Evolutionary conservation across 2,329 filamentous ascomycete species (phyloP), one percentile per base, ranked within the genome.

Genomic region (Fusarium sp.): DNA sequence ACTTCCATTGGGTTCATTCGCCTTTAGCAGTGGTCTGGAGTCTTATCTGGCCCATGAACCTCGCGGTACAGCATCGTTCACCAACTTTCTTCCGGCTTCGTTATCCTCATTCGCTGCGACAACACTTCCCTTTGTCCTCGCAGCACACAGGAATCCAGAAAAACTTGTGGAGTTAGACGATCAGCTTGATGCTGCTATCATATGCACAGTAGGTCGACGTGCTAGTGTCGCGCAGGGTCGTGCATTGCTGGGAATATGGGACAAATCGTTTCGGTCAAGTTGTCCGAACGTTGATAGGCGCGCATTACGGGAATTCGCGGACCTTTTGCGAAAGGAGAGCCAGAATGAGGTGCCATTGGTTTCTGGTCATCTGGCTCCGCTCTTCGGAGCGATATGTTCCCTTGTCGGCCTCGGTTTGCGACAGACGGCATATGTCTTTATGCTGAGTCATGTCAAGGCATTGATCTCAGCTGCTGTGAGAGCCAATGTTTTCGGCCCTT

Each of bases 1-100:
- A 16, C 87, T 96, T 4, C 93, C 93, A 1, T 85, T 96, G 1
- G 93, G 93, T 60, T 93, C 92, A n/a, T 96, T 96, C 81, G 93
- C 93, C 74, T 96, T 95, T 82, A 93, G 90, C 82, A 91, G 89
- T 72, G 92, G 92, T 5, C 86, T 96, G 18, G 93, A 96, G 81
- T 95, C 92, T 42, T 95, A 91, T 78, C 88, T 94, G 19, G 90
- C 91, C 6, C 93, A 96, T 82, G 84, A 84, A 71, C 58, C 69
- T 4, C 78, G 78, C 8, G 78, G 77, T 42, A 65, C 78, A 19
- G 76, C 81, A 21, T 77, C 81, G 23, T 91, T 93, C 79, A 77
- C 87, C 44, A 80, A 82, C 46, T 96, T 96, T 80, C 85, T 96
- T 18, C 84, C 86, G 13, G 82, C 92, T 23, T 93, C 92, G 5